These are phyloP conservation scores for Oropetium thomaeum DNA, from an alignment of 176 grass and related monocot genomes.

Conservation along the genomic window DNA sequence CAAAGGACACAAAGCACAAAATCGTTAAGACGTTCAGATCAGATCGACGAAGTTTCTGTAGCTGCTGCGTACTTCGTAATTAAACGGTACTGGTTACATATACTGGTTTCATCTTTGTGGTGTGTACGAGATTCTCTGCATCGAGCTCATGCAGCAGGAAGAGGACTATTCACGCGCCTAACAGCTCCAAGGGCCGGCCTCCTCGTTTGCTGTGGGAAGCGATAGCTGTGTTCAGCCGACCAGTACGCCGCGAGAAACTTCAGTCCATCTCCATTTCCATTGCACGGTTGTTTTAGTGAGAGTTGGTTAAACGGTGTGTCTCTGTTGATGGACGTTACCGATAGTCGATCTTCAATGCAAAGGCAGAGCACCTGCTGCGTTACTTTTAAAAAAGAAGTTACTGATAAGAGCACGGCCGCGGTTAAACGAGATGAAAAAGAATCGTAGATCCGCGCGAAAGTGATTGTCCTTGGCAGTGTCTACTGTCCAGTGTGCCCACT, in stretches of 20 bases:
- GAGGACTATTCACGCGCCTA: neutral
- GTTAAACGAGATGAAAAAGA: neutral
- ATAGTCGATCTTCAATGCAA: too few species aligned
- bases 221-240: neutral
- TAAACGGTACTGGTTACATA: neutral
- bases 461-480: neutral
- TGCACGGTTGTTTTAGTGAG: neutral
- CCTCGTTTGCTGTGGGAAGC: neutral
- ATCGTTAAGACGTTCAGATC: neutral
- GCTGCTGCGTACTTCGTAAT: neutral
- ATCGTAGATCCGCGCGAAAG: constrained; percentile 26
- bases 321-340: neutral
- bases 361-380: too few species aligned
- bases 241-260: neutral
- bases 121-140: neutral
- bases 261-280: constrained; percentile 28
- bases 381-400: too few species aligned
- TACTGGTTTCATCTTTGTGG: neutral
- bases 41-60: neutral
- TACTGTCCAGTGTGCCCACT: neutral
- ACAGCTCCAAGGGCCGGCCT: neutral
- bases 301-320: neutral
- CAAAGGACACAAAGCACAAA: neutral
- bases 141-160: neutral
- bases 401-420: neutral